Evolutionary conservation across 2,329 filamentous ascomycete species (phyloP), one percentile per base, ranked within the genome.

Genomic region (Colletotrichum sp.): DNA sequence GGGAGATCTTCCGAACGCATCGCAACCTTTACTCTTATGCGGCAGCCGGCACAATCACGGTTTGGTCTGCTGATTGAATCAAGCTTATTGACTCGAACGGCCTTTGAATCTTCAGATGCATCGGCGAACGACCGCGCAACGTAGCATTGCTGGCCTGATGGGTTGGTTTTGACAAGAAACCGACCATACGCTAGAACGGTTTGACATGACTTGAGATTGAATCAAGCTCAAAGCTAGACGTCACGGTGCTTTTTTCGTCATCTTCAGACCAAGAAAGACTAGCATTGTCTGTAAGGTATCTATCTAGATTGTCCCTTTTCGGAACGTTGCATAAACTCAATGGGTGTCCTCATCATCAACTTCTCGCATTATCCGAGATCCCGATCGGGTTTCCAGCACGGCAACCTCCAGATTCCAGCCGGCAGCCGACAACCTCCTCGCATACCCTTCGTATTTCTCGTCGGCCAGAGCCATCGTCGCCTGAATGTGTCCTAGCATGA

Each of bases 331-430:
- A 66, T 39, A 25, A 65, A 57, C 70, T 74, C 59, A 52, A 52
- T 57, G 70, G 15, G 19, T 16, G 11, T n/a, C 28, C 44, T 52
- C 61, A 13, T 73, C 65, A 25, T 60, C 70, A 30, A 22, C 15
- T 16, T 76, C 70, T 59, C 57, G 57, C 27, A 52, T 13, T 28
- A 76, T 74, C n/a, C 74, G 64, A 36, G 70, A 76, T n/a, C 74
- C 74, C 19, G 70, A 68, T 7, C 74, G 70, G 22, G 74, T 76
- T 6, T 76, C 74, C 11, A 76, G 70, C 28, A 69, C 59, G 12
- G 74, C 30, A n/a, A 74, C 15, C 16, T 74, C 64, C 16, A 76
- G 44, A 15, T 76, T 69, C 74, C 74, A 76, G 34, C 74, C 74
- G 9, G 59, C 64, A 11, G 48, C 30, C 28, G 64, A 64, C 52